Evolutionary conservation across 306 rosid species (phyloP).

Genomic region (Amphicarpaea edgeworthii): DNA sequence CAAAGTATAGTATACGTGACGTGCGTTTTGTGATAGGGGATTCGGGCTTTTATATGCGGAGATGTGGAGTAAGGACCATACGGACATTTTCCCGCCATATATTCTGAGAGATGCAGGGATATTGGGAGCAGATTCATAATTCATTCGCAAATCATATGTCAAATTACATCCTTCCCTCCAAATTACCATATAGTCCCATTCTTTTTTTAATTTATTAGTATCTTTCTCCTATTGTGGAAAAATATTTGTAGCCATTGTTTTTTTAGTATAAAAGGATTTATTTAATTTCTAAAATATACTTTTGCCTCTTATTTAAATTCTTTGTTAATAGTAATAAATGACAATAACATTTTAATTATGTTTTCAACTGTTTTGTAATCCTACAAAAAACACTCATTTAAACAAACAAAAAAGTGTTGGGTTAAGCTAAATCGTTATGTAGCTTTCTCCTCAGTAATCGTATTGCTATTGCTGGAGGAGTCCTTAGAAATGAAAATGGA

Average conservation of each 20-base stretch:
- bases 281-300: background rate
- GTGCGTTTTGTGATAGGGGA: slow-evolving; percentile 17
- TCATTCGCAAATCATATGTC: slow-evolving; percentile 16
- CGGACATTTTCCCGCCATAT: slow-evolving; percentile 58
- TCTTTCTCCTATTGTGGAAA: background rate
- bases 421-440: no score
- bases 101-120: background rate
- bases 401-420: no score
- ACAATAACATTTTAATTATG: background rate
- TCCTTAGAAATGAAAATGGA: no score
- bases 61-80: slow-evolving; percentile 44
- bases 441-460: no score
- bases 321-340: background rate
- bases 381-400: no score
- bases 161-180: slow-evolving; percentile 26
- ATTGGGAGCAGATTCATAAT: background rate
- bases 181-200: slow-evolving; percentile 1
- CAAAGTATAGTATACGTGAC: no score
- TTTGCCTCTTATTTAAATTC: background rate
- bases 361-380: background rate
- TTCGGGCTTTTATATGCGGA: slow-evolving; percentile 39
- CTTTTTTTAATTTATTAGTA: background rate
- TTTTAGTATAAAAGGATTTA: background rate
- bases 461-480: no score
- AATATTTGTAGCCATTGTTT: background rate